Evolutionary conservation across 2,329 filamentous ascomycete genomes (phyloP), one percentile per base, ranked within the genome.

Genomic region (Epichloe bromicola): DNA sequence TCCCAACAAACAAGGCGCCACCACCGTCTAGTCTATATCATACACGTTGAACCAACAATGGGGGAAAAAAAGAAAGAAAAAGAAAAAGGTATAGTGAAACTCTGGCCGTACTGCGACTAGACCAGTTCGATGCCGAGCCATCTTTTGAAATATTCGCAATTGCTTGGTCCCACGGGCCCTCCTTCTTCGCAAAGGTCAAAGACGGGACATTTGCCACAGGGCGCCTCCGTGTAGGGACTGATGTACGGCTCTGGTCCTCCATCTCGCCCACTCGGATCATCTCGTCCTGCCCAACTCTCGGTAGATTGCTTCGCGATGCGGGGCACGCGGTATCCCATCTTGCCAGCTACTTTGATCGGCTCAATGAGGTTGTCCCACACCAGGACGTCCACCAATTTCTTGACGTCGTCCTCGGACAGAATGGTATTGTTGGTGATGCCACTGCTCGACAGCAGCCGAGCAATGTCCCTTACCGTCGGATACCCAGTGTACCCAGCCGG

Each of bases 161-260:
- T 95, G 57, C 82, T 85, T 0, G 91, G 88, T 60, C 85, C 94
- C 20, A 98, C 88, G 0, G 89, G 88, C 0, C 91, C 91, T 6
- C 88, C 89, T 54, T 95, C 88, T 57, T 88, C 85, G 64, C 93
- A 98, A 2, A 97, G 75, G 52, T 93, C 85, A 64, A 95, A 95
- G 2, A 96, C 91, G 0, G 93, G 93, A 66, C 93, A 98, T 51
- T 82, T 77, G 2, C 91, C 90, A 66, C 93, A 98, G 1, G 93
- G 93, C 2, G 85, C 83, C 65, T 96, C 89, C 2, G 87, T 94
- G 57, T 91, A 80, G 3, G 86, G 86, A 59, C 90, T 95, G 57
- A 75, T 61, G 49, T 69, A 69, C 15, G 71, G 67, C 48, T 72
- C 71, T 51, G 59, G 72, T 4, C 68, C 72, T 5, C 62, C 66